Evolutionary conservation across 164 flowering plant species (phyloP), one percentile per base, ranked within the genome.

Genomic region (Vitis rupestris): DNA sequence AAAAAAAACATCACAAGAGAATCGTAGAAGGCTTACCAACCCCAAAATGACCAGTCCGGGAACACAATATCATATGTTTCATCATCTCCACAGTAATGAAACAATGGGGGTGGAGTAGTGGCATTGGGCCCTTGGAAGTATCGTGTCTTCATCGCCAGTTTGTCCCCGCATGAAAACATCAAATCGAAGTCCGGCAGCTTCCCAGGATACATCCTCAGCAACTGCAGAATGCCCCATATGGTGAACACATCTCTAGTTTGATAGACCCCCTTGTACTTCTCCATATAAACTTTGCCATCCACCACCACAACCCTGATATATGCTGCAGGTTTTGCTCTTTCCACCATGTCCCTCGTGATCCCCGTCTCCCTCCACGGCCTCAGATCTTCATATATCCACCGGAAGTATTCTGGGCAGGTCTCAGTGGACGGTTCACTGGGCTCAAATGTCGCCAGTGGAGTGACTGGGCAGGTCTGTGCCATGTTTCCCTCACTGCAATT

Each of bases 1-100:
- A 3, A 37, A 37, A 37, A 6, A 37, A 37, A 37, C 44, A 4
- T 37, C 4, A 37, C 6, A 37, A 37, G 44, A 37, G 44, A 37
- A 37, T 37, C 27, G 27, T 37, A 6, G 44, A 37, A 37, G 7
- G 44, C 7, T 79, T 84, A 90, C 96, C 96, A 88, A 60, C 93
- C 96, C 96, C 96, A 90, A 75, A 87, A 90, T 70, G 87, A 71
- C 89, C 89, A 86, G 64, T 86, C 89, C 3, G 89, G 89, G 61
- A 86, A 86, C 10, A 78, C 78, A n/a, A 83, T 79, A 51, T 78
- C 84, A 61, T 79, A 16, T 0, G 78, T 56, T 8, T 7, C 6
- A 1, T 76, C 72, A 12, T 79, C 62, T 1, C 64, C 76, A 37
- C 86, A 83, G 59, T 86, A 86, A 1, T 70, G 77, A 64, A 86